Evolutionary conservation across 1,139 yeast species (phyloP).

Genomic region (Casaregolazyma lundiana): DNA sequence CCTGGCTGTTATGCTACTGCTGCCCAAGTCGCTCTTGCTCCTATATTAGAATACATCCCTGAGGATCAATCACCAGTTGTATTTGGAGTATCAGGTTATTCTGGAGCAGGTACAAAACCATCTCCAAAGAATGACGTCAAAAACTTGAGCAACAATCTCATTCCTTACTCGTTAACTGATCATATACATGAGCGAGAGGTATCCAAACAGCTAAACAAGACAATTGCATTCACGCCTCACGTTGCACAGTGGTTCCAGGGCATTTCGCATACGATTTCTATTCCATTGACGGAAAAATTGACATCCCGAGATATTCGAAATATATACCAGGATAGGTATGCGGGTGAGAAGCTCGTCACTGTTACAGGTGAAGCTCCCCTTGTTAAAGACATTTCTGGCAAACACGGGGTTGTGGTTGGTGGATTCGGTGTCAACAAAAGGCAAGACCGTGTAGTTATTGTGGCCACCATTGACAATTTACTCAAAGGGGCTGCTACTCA

Average conservation of each 20-base stretch:
- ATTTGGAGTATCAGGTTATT: slow-evolving; percentile 95
- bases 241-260: slow-evolving; percentile 99
- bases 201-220: slow-evolving; percentile 67
- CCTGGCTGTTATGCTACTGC: slow-evolving; percentile 99
- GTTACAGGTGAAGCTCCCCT: slow-evolving; percentile 88
- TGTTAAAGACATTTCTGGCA: slow-evolving; percentile 86
- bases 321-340: slow-evolving; percentile 82
- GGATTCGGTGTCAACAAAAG: slow-evolving; percentile 90
- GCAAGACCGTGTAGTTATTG: slow-evolving; percentile 86
- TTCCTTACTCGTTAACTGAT: slow-evolving; percentile 93
- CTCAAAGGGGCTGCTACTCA: slow-evolving; percentile 99
- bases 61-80: slow-evolving; percentile 67
- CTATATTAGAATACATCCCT: slow-evolving; percentile 52
- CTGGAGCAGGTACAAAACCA: slow-evolving; percentile 99
- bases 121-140: slow-evolving; percentile 88
- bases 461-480: slow-evolving; percentile 91
- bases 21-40: slow-evolving; percentile 90
- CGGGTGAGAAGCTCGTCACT: slow-evolving; percentile 79
- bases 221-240: slow-evolving; percentile 90
- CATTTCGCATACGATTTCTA: slow-evolving; percentile 83
- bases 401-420: slow-evolving; percentile 92
- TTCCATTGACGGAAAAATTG: slow-evolving; percentile 73
- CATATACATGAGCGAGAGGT: slow-evolving; percentile 96
- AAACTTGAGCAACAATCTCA: slow-evolving; percentile 70
- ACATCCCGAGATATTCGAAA: slow-evolving; percentile 79